phyloP scores from a whole-genome alignment of 2,329 filamentous ascomycete genomes.

The Cladobotryum mycophilum region DNA sequence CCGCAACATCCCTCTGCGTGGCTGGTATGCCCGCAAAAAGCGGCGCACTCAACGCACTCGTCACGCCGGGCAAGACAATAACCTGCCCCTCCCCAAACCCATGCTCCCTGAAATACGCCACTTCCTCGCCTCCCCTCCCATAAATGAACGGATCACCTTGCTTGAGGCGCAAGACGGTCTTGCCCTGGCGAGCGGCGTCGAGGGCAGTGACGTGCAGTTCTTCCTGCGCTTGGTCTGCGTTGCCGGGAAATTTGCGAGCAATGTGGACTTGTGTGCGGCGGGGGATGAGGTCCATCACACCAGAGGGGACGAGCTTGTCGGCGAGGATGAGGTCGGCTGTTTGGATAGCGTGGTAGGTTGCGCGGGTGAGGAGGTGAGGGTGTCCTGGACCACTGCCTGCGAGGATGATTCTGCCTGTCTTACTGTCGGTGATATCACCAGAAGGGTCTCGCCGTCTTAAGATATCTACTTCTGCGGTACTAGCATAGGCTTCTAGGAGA shows the following conservation, averaged over 20 bases:
- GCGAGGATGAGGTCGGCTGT: conserved; percentile 73
- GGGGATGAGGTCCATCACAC: conserved; percentile 83
- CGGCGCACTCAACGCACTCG: conserved; percentile 78
- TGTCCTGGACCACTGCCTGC: conserved; percentile 91
- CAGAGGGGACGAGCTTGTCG: conserved; percentile 78
- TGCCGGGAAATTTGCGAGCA: conserved; percentile 94
- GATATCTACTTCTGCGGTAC: conserved; percentile 11
- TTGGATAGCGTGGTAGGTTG: conserved; percentile 70
- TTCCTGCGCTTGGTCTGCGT: conserved; percentile 87
- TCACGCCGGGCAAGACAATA: conserved; percentile 80
- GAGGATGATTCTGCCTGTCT: conserved; percentile 68
- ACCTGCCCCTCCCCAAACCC: conserved; percentile 48
- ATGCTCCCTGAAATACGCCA: conserved; percentile 63
- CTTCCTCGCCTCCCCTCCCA: conserved; percentile 89
- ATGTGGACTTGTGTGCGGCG: conserved; percentile 85
- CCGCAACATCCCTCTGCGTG: conserved; percentile 83
- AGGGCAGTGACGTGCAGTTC: conserved; percentile 79
- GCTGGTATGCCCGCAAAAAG: conserved; percentile 82
- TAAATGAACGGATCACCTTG: conserved; percentile 97
- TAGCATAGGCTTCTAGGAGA: conserved; percentile 67
- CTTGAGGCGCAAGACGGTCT: conserved; percentile 82
- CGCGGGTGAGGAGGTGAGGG: conserved; percentile 81
- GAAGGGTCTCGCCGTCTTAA: conserved; percentile 1
- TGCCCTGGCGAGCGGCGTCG: conserved; percentile 56
- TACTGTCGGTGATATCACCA: conserved; percentile 19